These are phyloP conservation scores for Nemophila menziesii DNA, from an alignment of 257 asterid genomes.

Conservation along the genomic window DNA sequence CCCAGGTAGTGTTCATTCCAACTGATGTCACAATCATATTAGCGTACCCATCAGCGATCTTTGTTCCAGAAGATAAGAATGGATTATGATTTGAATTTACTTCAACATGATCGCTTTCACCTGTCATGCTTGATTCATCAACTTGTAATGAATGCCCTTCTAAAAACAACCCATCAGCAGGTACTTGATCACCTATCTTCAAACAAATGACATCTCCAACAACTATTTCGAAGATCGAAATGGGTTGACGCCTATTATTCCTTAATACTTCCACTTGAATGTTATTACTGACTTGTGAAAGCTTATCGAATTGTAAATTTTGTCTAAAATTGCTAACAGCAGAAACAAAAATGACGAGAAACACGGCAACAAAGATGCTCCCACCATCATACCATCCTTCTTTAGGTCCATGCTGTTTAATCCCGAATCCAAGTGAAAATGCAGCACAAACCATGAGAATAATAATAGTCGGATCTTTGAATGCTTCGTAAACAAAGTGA, in stretches of 20 bases:
- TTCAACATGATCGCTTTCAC: constrained; percentile 29
- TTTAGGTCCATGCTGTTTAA: constrained; percentile 23
- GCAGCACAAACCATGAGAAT: constrained; percentile 25
- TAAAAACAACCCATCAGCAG: constrained; percentile 35
- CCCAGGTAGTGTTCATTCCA: constrained; percentile 15
- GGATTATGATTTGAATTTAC: constrained; percentile 21
- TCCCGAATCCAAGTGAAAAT: constrained; percentile 31
- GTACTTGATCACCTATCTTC: constrained; percentile 40
- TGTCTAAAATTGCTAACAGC: constrained; percentile 24
- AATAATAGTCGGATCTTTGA: constrained; percentile 22
- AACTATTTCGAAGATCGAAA: constrained; percentile 25
- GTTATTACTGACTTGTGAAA: constrained; percentile 18
- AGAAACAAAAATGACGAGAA: constrained; percentile 27
- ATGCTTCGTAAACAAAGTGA: constrained; percentile 21
- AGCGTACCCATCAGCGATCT: constrained; percentile 33
- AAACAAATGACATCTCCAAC: constrained; percentile 38
- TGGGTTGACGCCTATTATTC: constrained; percentile 18
- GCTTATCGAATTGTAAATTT: constrained; percentile 22
- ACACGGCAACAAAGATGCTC: constrained; percentile 26
- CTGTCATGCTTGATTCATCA: constrained; percentile 35
- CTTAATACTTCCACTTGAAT: constrained; percentile 28
- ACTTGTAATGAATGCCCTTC: constrained; percentile 26
- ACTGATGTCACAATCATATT: constrained; percentile 27
- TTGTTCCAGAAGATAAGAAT: constrained; percentile 30
- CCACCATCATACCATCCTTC: constrained; percentile 40